These are phyloP conservation scores for Cyclotella kingstonii DNA, from an alignment of 108 stramenopile genomes.

Conservation along the genomic window DNA sequence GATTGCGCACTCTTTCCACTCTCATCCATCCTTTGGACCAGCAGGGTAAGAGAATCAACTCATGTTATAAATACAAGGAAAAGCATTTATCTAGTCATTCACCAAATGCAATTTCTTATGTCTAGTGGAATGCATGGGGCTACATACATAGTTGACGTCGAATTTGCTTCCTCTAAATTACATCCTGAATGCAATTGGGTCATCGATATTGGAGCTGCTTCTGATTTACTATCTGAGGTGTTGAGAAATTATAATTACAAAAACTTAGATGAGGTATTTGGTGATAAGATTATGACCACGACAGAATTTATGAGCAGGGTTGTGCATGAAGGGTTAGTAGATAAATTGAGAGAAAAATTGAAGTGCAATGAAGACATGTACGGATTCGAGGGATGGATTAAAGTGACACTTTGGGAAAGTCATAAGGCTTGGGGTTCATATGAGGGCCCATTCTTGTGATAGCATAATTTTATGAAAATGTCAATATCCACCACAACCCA, in stretches of 20 bases:
- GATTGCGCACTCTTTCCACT: slow-evolving; percentile 92
- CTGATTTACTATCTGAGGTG: slow-evolving; percentile 66
- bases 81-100: too few species aligned
- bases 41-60: too few species aligned
- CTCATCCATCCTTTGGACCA: slow-evolving; percentile 83
- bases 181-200: slow-evolving; percentile 86
- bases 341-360: slow-evolving; percentile 46
- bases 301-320: slow-evolving; percentile 91
- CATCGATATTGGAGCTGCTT: slow-evolving; percentile 90
- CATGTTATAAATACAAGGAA: too few species aligned
- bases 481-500: neutral
- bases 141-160: slow-evolving; percentile 93
- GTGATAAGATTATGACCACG: slow-evolving; percentile 79
- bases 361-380: too few species aligned
- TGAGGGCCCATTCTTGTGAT: slow-evolving; percentile 44
- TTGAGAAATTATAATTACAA: slow-evolving; percentile 85
- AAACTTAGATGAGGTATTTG: slow-evolving; percentile 89
- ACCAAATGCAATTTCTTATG: too few species aligned
- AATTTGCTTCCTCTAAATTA: slow-evolving; percentile 64
- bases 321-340: slow-evolving; percentile 27
- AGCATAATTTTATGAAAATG: neutral
- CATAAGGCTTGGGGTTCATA: slow-evolving; percentile 94
- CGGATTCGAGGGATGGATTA: slow-evolving; percentile 74
- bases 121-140: slow-evolving; percentile 92
- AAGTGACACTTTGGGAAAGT: slow-evolving; percentile 91